Conservation (phyloP, 257 asterid genomes). For the Solanum lycopersicoides region DNA sequence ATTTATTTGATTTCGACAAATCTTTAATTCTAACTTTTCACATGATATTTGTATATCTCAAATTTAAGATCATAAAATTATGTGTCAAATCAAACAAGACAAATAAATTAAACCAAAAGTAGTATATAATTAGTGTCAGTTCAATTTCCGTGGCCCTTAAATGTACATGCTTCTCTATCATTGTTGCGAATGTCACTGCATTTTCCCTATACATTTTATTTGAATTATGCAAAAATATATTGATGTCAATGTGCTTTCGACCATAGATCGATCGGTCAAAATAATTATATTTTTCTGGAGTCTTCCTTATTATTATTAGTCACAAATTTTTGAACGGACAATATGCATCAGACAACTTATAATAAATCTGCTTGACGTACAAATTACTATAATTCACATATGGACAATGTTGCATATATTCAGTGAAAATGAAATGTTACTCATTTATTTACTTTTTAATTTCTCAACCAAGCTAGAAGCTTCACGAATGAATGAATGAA, state of each 20-base stretch:
- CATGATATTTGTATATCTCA: too few relatives aligned
- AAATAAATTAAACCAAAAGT: background rate
- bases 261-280: background rate
- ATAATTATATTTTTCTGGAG: background rate
- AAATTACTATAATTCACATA: background rate
- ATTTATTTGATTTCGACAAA: background rate
- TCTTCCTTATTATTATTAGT: background rate
- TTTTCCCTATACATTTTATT: background rate
- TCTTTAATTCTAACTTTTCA: too few relatives aligned
- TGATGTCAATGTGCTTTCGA: too few relatives aligned
- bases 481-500: background rate
- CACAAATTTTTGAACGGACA: background rate
- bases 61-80: too few relatives aligned
- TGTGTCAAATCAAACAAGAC: background rate
- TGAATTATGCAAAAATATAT: background rate
- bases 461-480: background rate
- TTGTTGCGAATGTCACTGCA: background rate
- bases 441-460: background rate
- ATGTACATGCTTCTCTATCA: background rate
- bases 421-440: background rate
- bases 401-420: background rate
- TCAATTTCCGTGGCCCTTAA: background rate
- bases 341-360: too few relatives aligned
- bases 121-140: background rate
- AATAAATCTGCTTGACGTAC: background rate